These are phyloP conservation scores for Taiozyma sp. DNA, from an alignment of 1,139 yeast species.

Conservation along the genomic window DNA sequence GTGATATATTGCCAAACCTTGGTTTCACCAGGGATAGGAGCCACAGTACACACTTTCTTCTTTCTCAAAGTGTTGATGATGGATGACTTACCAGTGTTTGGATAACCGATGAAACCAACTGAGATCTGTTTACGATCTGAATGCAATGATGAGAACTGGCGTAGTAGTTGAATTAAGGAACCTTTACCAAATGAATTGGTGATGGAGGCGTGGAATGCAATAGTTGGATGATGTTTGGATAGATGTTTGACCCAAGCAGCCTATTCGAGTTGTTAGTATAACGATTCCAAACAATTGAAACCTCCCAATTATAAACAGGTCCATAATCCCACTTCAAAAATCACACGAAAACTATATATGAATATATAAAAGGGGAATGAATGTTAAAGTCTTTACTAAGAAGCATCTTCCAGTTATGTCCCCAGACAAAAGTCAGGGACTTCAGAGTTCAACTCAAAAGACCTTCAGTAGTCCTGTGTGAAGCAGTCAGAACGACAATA, in stretches of 20 bases:
- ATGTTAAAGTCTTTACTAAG: conserved; percentile 77
- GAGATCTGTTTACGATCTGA: conserved; percentile 93
- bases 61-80: conserved; percentile 89
- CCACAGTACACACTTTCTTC: conserved; percentile 95
- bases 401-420: conserved; percentile 30
- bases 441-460: conserved; percentile 63
- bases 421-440: conserved; percentile 24
- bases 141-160: conserved; percentile 90
- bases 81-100: conserved; percentile 95
- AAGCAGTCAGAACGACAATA: conserved; percentile 19
- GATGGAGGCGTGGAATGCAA: conserved; percentile 97
- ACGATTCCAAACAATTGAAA: conserved; percentile 7
- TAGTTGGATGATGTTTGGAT: conserved; percentile 87
- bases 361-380: conserved; percentile 2
- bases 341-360: conserved; percentile 3
- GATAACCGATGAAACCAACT: conserved; percentile 96
- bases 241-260: conserved; percentile 98
- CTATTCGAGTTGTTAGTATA: conserved; percentile 52
- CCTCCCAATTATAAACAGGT: not conserved
- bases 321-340: not conserved
- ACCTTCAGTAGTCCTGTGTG: conserved; percentile 28
- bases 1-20: conserved; percentile 99
- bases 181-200: conserved; percentile 98
- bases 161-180: conserved; percentile 81
- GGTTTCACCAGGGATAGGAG: conserved; percentile 98